Conservation (phyloP, 129 eudicot species). For the Helianthus annuus region DNA sequence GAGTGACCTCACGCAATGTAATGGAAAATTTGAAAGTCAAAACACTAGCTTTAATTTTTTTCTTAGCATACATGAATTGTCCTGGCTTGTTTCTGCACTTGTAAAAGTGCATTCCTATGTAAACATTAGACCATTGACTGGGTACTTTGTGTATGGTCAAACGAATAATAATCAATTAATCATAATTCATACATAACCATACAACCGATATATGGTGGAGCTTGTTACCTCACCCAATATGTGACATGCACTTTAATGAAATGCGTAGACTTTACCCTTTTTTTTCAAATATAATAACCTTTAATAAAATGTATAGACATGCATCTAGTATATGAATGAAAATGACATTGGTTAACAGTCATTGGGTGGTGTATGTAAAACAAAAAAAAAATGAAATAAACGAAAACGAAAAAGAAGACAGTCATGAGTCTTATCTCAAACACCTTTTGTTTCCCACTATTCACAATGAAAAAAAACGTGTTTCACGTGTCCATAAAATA, state of each 20-base stretch:
- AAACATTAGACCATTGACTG: no score
- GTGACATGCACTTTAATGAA: neutral
- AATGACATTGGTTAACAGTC: neutral
- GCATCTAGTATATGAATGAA: neutral
- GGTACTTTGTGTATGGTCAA: no score
- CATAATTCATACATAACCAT: no score
- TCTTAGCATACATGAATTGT: no score
- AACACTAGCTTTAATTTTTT: no score
- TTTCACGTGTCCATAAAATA: neutral
- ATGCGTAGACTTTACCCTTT: neutral
- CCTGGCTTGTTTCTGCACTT: no score
- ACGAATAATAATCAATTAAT: no score
- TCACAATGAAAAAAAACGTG: neutral
- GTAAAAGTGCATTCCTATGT: no score
- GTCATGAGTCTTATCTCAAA: neutral
- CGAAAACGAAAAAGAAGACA: neutral
- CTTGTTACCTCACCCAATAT: neutral
- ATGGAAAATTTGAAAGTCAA: no score
- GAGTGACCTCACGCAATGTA: no score
- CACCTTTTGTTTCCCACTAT: neutral
- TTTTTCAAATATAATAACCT: no score
- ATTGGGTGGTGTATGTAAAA: neutral
- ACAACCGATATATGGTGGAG: neutral
- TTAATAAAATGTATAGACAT: no score
- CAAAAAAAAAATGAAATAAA: neutral